phyloP scores from a whole-genome alignment of 2,329 filamentous ascomycete species.

The Neoarthrinium moseri region DNA sequence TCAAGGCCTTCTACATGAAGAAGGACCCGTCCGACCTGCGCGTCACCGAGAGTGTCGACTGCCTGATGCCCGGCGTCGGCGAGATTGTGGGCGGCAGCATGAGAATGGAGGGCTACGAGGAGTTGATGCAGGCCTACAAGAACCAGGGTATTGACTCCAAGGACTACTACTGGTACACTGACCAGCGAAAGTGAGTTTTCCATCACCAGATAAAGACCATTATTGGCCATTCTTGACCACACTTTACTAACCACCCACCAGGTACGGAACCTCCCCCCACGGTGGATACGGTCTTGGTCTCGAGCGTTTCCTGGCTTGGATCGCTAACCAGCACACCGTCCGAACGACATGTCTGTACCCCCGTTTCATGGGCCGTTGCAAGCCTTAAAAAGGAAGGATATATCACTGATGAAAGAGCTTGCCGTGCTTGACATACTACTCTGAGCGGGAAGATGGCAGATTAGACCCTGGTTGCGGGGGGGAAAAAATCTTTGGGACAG shows the following conservation, averaged over 20 bases:
- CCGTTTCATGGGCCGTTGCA: constrained; percentile 78
- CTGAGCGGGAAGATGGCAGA: too few species aligned
- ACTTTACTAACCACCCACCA: constrained; percentile 31
- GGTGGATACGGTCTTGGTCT: constrained; percentile 81
- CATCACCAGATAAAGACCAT: too few species aligned
- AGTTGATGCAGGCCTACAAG: constrained; percentile 85
- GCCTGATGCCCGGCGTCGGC: constrained; percentile 85
- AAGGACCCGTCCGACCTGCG: constrained; percentile 75
- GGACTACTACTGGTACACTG: constrained; percentile 98
- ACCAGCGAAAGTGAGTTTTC: constrained; percentile 83
- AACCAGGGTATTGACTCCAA: constrained; percentile 80
- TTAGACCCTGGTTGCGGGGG: too few species aligned
- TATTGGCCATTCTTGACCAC: background rate
- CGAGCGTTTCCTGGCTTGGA: constrained; percentile 72
- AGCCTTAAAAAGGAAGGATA: too few species aligned
- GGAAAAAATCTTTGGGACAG: too few species aligned
- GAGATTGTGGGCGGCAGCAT: constrained; percentile 97
- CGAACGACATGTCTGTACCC: constrained; percentile 73
- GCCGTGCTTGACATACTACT: too few species aligned
- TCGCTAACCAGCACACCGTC: constrained; percentile 63
- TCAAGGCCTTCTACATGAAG: constrained; percentile 99
- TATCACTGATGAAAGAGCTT: too few species aligned
- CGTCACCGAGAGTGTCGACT: constrained; percentile 91
- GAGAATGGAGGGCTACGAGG: constrained; percentile 90
- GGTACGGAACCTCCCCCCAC: constrained; percentile 88